These are phyloP conservation scores for Elongisporangium anandrum DNA, from an alignment of 352 stramenopile genomes.

Conservation along the genomic window DNA sequence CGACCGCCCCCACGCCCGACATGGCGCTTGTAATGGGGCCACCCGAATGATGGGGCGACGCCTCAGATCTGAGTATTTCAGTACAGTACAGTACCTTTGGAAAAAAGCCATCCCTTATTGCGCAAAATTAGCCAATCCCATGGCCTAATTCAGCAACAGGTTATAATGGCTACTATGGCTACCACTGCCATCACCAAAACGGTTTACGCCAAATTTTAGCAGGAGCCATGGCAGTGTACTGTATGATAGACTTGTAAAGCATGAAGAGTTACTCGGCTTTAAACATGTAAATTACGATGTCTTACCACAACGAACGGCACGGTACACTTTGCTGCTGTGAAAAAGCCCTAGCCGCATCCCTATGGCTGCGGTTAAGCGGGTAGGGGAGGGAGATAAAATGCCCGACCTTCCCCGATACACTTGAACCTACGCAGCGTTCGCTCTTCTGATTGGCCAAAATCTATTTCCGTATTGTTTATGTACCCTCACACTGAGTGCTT, in stretches of 20 bases:
- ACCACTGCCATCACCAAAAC: neutral
- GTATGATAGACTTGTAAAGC: too few relatives aligned
- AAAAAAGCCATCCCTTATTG: neutral
- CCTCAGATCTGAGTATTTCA: neutral
- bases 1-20: conserved; percentile 53
- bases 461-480: neutral
- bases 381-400: neutral
- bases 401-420: neutral
- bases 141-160: too few relatives aligned
- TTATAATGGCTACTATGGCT: neutral
- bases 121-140: too few relatives aligned
- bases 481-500: neutral
- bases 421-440: neutral
- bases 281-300: too few relatives aligned
- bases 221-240: too few relatives aligned
- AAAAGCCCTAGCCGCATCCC: neutral
- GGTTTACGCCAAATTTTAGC: too few relatives aligned
- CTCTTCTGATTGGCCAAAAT: neutral
- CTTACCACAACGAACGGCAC: neutral
- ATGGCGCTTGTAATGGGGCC: conserved; percentile 11
- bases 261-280: too few relatives aligned
- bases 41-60: neutral
- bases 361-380: neutral
- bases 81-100: neutral
- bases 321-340: neutral